Conservation (phyloP, 257 asterid species). For the Fraxinus excelsior region DNA sequence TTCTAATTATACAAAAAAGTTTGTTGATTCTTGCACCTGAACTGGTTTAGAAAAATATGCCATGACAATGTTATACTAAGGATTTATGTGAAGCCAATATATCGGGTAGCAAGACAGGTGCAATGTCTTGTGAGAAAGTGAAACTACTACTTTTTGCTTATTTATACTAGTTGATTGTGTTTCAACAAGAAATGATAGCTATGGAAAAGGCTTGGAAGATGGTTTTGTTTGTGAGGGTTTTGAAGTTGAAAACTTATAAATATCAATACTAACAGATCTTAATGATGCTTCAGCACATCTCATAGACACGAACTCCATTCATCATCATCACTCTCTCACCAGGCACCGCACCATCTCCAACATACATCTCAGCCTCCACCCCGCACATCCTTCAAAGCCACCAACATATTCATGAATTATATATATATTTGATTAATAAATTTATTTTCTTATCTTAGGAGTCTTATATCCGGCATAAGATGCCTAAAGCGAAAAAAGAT, state of each 20-base stretch:
- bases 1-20: neutral
- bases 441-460: too few relatives aligned
- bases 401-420: neutral
- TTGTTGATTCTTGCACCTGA: conserved; percentile 3
- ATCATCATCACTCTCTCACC: neutral
- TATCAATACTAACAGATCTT: neutral
- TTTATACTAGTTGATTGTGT: neutral
- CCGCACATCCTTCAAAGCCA: neutral
- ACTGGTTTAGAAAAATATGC: neutral
- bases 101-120: conserved; percentile 5
- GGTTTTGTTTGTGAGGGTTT: neutral
- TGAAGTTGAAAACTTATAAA: neutral
- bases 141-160: neutral
- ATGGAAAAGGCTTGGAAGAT: neutral
- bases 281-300: neutral
- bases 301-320: neutral
- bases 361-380: neutral
- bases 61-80: neutral
- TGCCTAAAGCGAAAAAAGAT: neutral
- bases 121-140: neutral
- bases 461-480: neutral
- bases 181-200: conserved; percentile 11
- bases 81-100: neutral
- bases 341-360: neutral
- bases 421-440: too few relatives aligned